Evolutionary conservation across 179 eudicot genomes (phyloP), one percentile per base, ranked within the genome.

Genomic region (Amaranthus tricolor): DNA sequence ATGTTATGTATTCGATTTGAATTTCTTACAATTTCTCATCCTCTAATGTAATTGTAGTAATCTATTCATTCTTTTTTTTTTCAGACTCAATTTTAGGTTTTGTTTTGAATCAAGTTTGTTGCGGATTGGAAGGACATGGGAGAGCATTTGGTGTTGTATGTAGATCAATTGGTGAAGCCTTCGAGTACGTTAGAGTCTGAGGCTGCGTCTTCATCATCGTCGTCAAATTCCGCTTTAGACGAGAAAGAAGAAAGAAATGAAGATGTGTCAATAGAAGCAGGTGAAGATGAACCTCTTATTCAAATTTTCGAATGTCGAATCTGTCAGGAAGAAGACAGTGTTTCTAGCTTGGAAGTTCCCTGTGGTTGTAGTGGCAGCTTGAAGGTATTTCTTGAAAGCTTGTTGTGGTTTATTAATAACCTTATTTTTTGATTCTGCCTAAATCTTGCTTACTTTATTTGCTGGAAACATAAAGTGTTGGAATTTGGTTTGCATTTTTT

Each of bases 291-390:
- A 55, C 90, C 91, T 9, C 80, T 93, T 21, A 80, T 91, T 69
- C 82, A 81, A 40, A 74, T 68, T 40, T 90, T 74, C 0, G 97
- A 93, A 77, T 93, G 98, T 81, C 95, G 95, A 6, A 93, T 93
- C 77, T 93, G 95, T 73, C 95, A 89, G 67, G 96, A 91, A n/a
- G 96, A 93, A 77, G 96, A 91, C 86, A 55, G 76, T 17, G 17
- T 87, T 52, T 66, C 78, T 7, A 84, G 85, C 66, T 83, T 91
- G 80, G 95, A 91, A 72, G 75, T 70, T 7, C 98, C 98, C 10
- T 91, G 98, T 80, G 80, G 67, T 71, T 93, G 97, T 76, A 82
- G 86, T 79, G 98, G 98, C 61, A 93, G 98, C 82, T 87, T 93
- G 47, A 91, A 93, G 97, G 98, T 91, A 81, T 17, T 24, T 2